These are phyloP conservation scores for Scedosporium aurantiacum DNA, from an alignment of 2,329 filamentous ascomycete species.

Conservation along the genomic window DNA sequence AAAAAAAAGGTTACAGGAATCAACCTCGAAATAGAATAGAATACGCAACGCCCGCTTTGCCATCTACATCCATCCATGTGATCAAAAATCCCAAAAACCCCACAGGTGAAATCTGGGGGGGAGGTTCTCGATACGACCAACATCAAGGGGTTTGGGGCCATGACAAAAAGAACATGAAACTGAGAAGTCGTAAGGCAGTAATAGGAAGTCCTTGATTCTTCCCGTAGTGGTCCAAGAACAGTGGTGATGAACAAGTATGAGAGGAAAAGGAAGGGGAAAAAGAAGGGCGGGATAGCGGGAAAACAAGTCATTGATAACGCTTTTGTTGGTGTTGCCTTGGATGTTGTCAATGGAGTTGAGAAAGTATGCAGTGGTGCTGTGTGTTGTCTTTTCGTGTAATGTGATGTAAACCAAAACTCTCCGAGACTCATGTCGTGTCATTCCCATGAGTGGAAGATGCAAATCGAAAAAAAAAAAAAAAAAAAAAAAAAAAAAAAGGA, in stretches of 20 bases:
- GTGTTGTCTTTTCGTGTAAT: not conserved
- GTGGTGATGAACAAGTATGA: not conserved
- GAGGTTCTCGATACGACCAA: not conserved
- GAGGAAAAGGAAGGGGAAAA: not conserved
- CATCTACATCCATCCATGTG: not conserved
- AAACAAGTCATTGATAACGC: not conserved
- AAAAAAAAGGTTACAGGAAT: no score
- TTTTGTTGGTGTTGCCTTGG: not conserved
- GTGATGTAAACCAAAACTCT: not conserved
- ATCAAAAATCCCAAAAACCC: not conserved
- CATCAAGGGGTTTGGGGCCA: not conserved
- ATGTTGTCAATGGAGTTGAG: no score
- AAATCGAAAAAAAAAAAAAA: not conserved
- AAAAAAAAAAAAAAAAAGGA: not conserved
- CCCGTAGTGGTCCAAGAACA: not conserved
- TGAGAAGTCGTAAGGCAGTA: not conserved
- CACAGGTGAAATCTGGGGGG: not conserved
- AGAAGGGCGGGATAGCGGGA: not conserved
- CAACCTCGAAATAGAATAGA: not conserved
- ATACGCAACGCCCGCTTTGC: not conserved
- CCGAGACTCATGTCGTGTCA: not conserved
- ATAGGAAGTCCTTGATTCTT: not conserved
- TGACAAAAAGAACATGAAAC: not conserved
- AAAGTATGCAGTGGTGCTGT: not conserved
- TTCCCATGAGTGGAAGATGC: not conserved